phyloP scores from a whole-genome alignment of 2,329 filamentous ascomycete species.

The Lachnellula willkommii region DNA sequence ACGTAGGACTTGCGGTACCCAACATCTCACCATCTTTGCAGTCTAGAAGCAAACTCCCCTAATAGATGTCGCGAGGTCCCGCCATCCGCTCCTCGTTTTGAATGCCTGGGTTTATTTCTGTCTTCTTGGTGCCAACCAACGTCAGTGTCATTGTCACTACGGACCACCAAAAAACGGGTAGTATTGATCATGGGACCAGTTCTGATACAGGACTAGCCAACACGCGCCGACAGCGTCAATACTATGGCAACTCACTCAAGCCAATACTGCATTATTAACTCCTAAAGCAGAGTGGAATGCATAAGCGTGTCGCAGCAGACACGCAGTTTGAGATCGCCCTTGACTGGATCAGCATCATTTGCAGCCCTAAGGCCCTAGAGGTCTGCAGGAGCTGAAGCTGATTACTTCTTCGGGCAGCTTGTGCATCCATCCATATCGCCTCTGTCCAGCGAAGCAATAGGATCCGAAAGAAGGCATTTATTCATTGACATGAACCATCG shows the following conservation, averaged over 20 bases:
- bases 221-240: constrained; percentile 7
- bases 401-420: constrained; percentile 7
- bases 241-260: constrained; percentile 8
- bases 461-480: too few relatives aligned
- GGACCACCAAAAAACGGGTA: not conserved
- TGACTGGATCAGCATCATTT: not conserved
- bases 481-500: not conserved
- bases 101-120: not conserved
- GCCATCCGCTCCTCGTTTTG: too few relatives aligned
- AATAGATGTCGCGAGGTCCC: too few relatives aligned
- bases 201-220: constrained; percentile 11
- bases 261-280: constrained; percentile 18
- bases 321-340: constrained; percentile 10
- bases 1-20: not conserved
- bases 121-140: not conserved
- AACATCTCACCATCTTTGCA: not conserved
- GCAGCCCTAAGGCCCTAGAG: constrained; percentile 1
- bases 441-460: not conserved
- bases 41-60: not conserved
- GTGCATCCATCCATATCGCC: not conserved
- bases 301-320: constrained; percentile 20
- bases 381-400: constrained; percentile 14
- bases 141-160: too few relatives aligned
- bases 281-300: constrained; percentile 19
- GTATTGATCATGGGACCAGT: constrained; percentile 20